Conservation (phyloP, 192 early-diverging fungal genomes). For the Coemansia sp. region DNA sequence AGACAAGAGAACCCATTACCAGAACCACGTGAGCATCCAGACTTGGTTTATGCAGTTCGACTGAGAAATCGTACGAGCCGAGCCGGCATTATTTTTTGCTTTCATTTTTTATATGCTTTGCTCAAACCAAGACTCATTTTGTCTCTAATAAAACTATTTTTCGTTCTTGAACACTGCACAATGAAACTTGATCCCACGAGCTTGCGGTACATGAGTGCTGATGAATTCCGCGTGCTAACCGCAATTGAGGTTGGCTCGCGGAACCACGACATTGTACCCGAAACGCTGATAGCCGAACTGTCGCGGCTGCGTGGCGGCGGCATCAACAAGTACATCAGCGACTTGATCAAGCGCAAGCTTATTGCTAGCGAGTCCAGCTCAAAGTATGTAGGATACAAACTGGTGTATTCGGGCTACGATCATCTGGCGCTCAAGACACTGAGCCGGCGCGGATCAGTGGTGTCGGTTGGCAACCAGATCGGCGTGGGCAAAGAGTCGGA, state of each 20-base stretch:
- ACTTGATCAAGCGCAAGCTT: conserved; percentile 88
- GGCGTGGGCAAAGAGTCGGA: conserved; percentile 99
- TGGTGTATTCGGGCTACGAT: conserved; percentile 99
- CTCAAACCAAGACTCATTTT: not conserved
- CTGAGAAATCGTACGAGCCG: not conserved
- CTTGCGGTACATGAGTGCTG: conserved; percentile 88
- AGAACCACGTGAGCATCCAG: not conserved
- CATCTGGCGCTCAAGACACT: conserved; percentile 95
- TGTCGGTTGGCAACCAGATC: conserved; percentile 98
- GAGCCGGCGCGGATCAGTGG: conserved; percentile 79
- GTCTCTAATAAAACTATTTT: not conserved
- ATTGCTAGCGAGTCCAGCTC: conserved; percentile 67
- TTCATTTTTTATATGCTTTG: not conserved
- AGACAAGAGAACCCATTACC: not conserved
- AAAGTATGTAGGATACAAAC: conserved; percentile 87
- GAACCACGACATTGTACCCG: conserved; percentile 98
- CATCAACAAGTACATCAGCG: conserved; percentile 79
- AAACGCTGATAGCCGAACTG: conserved; percentile 88
- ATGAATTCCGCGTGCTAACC: conserved; percentile 95
- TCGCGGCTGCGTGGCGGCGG: conserved; percentile 86
- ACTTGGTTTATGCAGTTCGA: not conserved
- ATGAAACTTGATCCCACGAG: conserved; percentile 97
- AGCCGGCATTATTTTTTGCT: not conserved
- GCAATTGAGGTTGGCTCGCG: conserved; percentile 96
- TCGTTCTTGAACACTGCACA: not conserved